Evolutionary conservation across 768 basidiomycete species (phyloP), one percentile per base, ranked within the genome.

Genomic region (Vishniacozyma victoriae): DNA sequence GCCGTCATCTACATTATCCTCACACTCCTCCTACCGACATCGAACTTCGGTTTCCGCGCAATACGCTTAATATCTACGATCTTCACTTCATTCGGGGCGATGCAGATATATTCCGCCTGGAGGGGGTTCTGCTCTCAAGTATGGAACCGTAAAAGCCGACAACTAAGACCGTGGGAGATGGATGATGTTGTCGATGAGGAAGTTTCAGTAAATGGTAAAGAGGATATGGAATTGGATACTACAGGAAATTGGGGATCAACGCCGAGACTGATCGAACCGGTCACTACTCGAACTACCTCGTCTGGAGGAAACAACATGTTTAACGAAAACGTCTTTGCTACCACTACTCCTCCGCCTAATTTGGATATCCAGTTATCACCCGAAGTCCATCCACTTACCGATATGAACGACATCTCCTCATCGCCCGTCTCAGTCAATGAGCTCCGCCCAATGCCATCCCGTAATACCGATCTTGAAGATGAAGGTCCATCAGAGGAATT

Each of bases 111-210:
- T 35, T 69, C 67, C 15, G 63, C 63, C 5, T 52, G 44, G 19
- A 51, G 67, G 35, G 67, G 67, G 3, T 69, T 69, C 57, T 69
- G 67, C 41, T 31, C 49, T 20, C 63, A 64, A 25, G 55, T 64
- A 1, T 69, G 67, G 67, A 61, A 59, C 1, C 35, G 67, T 36
- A 35, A 42, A 2, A 44, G 46, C 35, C 50, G 61, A 23, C 67
- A 69, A 45, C 44, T 69, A 35, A 41, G 50, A 38, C 67, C 67
- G 1, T 69, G 67, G 67, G 67, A 69, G 33, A 51, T 69, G 60
- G 61, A 64, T 26, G 55, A 57, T 16, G 11, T 55, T 16, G 58
- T 48, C 15, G 48, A 49, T 25, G 62, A 64, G 5, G 15, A 38
- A 19, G 46, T 53, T 20, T 41, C 49, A 24, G 1, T 13, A 18